Evolutionary conservation across 495 filamentous ascomycete genomes (phyloP).

Genomic region (Lindgomyces ingoldianus): DNA sequence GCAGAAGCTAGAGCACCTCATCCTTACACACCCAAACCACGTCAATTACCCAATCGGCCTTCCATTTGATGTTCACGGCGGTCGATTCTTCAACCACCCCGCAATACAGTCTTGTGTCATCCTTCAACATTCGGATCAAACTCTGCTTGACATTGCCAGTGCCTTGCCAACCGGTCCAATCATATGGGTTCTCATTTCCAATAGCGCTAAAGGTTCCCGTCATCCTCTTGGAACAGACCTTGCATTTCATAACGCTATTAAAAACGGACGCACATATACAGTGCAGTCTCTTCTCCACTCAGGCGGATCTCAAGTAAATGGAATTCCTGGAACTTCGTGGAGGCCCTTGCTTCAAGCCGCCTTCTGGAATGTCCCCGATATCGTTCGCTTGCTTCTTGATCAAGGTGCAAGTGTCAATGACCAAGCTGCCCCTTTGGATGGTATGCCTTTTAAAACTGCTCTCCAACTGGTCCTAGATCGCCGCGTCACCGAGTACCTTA

Average conservation of each 20-base stretch:
- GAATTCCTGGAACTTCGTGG: constrained; percentile 14
- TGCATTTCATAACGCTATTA: constrained; percentile 34
- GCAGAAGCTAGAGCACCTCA: constrained; percentile 18
- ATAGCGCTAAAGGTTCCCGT: constrained; percentile 19
- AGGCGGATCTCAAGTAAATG: constrained; percentile 13
- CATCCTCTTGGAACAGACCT: constrained; percentile 32
- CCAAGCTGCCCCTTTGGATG: background rate
- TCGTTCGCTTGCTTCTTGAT: constrained; percentile 29
- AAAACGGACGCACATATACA: constrained; percentile 21
- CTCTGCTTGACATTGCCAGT: constrained; percentile 29
- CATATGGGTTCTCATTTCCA: constrained; percentile 19
- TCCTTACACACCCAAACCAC: constrained; percentile 13
- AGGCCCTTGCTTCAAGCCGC: constrained; percentile 28
- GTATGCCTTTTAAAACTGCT: constrained; percentile 14
- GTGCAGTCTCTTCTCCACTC: constrained; percentile 24
- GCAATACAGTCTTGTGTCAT: constrained; percentile 20
- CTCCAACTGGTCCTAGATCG: constrained; percentile 29
- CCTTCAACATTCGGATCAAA: constrained; percentile 26
- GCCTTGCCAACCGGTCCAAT: constrained; percentile 12
- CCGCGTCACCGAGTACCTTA: constrained; percentile 5
- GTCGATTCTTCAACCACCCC: constrained; percentile 17
- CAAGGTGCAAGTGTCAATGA: constrained; percentile 28
- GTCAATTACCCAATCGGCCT: constrained; percentile 31
- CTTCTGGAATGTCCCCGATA: constrained; percentile 26
- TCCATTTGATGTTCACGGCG: constrained; percentile 16